Conservation (phyloP, 1,139 yeast genomes). For the Pichia sp. region DNA sequence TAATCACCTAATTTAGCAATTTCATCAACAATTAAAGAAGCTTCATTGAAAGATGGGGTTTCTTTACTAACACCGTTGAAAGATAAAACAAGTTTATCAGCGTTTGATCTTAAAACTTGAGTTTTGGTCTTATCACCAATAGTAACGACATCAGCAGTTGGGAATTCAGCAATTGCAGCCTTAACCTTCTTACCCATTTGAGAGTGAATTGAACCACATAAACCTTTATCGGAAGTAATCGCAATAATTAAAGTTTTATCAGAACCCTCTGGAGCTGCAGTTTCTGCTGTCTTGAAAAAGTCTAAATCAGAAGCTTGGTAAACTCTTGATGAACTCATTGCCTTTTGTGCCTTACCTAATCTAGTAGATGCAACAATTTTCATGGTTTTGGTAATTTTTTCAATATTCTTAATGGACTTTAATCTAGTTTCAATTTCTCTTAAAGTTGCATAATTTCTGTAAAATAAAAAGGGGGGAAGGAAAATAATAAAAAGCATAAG, state of each 20-base stretch:
- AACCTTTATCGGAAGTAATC: constrained; percentile 94
- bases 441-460: constrained; percentile 92
- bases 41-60: constrained; percentile 90
- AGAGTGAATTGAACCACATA: constrained; percentile 97
- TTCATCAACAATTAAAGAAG: constrained; percentile 83
- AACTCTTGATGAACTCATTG: constrained; percentile 83
- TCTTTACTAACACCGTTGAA: constrained; percentile 93
- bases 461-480: not conserved
- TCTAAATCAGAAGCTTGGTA: constrained; percentile 77
- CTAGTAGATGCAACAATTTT: constrained; percentile 98
- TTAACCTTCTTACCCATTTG: constrained; percentile 89
- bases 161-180: constrained; percentile 53
- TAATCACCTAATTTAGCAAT: constrained; percentile 63
- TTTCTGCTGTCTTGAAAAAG: constrained; percentile 78
- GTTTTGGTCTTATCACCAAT: constrained; percentile 92
- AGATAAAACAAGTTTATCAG: constrained; percentile 62
- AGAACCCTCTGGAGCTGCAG: constrained; percentile 44
- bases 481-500: too few relatives aligned
- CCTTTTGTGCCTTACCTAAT: constrained; percentile 91
- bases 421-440: constrained; percentile 98
- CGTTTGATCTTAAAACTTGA: constrained; percentile 80
- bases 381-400: constrained; percentile 99
- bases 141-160: constrained; percentile 75
- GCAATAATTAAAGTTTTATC: constrained; percentile 73
- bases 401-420: constrained; percentile 96